Evolutionary conservation across 73 alveolate genomes (phyloP).

Genomic region (Paramecium sexaurelia): DNA sequence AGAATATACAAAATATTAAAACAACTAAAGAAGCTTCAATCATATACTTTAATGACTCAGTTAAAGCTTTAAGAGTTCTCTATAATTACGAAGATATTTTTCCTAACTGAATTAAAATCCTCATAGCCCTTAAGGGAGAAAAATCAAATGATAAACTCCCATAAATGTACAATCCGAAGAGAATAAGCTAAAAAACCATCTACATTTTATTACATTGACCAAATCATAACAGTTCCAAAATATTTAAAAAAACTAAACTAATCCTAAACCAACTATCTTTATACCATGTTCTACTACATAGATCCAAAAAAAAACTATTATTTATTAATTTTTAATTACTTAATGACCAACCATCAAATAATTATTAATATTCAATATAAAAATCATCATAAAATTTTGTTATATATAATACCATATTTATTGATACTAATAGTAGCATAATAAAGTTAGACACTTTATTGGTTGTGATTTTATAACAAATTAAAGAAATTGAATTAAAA

Average conservation of each 20-base stretch:
- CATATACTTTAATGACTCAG: constrained; percentile 16
- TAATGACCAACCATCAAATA: constrained; percentile 31
- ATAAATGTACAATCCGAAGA: constrained; percentile 34
- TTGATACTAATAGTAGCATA: neutral
- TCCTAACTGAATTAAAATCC: constrained; percentile 13
- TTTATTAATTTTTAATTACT: neutral
- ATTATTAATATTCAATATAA: neutral
- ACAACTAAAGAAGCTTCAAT: constrained; percentile 35
- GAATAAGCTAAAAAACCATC: neutral
- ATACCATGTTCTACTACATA: constrained; percentile 29
- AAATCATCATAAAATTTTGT: constrained; percentile 30
- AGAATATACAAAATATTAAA: constrained; percentile 19
- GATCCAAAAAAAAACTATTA: constrained; percentile 16
- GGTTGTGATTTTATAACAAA: constrained; percentile 29
- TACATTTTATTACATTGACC: neutral
- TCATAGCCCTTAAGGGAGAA: constrained; percentile 54
- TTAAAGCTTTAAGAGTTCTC: neutral
- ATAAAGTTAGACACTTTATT: neutral
- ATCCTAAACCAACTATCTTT: constrained; percentile 51
- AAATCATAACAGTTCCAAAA: constrained; percentile 49
- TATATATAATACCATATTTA: neutral
- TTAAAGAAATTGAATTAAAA: neutral
- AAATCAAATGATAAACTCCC: constrained; percentile 5
- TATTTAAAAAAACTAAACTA: neutral
- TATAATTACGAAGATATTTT: neutral